Evolutionary conservation across 495 filamentous ascomycete species (phyloP).

Genomic region (Penicillium argentinense): DNA sequence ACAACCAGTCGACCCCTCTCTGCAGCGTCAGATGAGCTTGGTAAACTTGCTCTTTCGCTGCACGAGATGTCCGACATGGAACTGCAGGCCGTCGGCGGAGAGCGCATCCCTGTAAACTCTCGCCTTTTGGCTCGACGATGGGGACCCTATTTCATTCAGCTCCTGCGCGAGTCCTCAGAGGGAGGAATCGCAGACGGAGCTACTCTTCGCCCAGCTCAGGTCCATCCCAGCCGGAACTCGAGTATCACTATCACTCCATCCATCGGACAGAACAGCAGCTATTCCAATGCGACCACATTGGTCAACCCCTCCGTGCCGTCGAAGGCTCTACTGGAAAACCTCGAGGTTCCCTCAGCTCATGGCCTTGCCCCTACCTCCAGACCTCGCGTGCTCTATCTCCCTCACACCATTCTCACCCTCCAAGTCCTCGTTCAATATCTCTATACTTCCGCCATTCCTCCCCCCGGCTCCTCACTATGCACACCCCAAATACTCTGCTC

Average conservation of each 20-base stretch:
- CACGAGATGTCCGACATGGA: slow-evolving; percentile 97
- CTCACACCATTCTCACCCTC: slow-evolving; percentile 85
- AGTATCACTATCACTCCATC: slow-evolving; percentile 82
- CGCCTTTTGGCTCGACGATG: slow-evolving; percentile 81
- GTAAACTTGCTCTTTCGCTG: slow-evolving; percentile 72
- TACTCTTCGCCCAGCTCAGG: slow-evolving; percentile 50
- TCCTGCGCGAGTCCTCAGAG: slow-evolving; percentile 72
- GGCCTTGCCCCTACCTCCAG: slow-evolving; percentile 67
- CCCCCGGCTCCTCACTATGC: slow-evolving; percentile 72
- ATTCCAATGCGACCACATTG: slow-evolving; percentile 60
- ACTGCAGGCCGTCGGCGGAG: slow-evolving; percentile 82
- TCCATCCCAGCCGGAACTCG: slow-evolving; percentile 64
- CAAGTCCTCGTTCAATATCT: slow-evolving; percentile 87
- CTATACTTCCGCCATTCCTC: slow-evolving; percentile 85
- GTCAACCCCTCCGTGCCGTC: slow-evolving; percentile 51
- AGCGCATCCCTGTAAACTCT: slow-evolving; percentile 91
- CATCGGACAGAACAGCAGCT: slow-evolving; percentile 56
- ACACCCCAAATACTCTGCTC: slow-evolving; percentile 95
- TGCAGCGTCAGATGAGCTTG: slow-evolving; percentile 76
- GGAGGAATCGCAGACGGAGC: slow-evolving; percentile 46
- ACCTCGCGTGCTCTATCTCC: slow-evolving; percentile 85
- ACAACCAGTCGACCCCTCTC: slow-evolving; percentile 67
- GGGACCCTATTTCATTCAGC: slow-evolving; percentile 92
- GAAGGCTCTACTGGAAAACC: slow-evolving; percentile 43
- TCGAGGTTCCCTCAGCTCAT: slow-evolving; percentile 45